Percentiles rank a stretch among this genome's conserved stretches.
These are phyloP conservation scores for Nitzschia inconspicua DNA, from an alignment of 108 stramenopile genomes.

Conservation along the genomic window DNA sequence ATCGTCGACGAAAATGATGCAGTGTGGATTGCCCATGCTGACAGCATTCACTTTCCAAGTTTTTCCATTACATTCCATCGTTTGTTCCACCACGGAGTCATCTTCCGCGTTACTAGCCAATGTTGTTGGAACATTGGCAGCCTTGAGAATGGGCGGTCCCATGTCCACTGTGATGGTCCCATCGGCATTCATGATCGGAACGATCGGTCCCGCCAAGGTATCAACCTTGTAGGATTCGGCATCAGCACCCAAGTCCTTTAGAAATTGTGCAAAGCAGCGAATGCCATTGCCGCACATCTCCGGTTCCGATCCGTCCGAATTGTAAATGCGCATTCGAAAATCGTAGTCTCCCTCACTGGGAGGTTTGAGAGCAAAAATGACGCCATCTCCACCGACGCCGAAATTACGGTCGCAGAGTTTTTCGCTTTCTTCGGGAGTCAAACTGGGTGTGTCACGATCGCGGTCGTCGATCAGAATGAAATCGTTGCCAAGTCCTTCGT, in stretches of 20 bases:
- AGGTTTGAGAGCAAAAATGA: slow-evolving; percentile 94
- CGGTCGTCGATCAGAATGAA: slow-evolving; percentile 96
- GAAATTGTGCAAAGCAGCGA: slow-evolving; percentile 92
- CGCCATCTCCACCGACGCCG: slow-evolving; percentile 95
- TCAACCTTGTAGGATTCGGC: slow-evolving; percentile 81
- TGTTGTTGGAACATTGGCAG: slow-evolving; percentile 85
- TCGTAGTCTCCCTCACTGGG: slow-evolving; percentile 83
- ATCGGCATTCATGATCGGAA: slow-evolving; percentile 92
- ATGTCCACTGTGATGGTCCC: slow-evolving; percentile 94
- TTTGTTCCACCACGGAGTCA: slow-evolving; percentile 83
- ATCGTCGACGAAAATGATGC: slow-evolving; percentile 92
- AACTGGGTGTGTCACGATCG: slow-evolving; percentile 62
- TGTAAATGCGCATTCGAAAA: slow-evolving; percentile 97
- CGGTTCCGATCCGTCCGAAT: slow-evolving; percentile 91
- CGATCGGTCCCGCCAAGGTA: slow-evolving; percentile 91
- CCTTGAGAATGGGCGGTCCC: slow-evolving; percentile 89
- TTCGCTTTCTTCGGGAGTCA: slow-evolving; percentile 84
- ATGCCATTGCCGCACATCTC: slow-evolving; percentile 99
- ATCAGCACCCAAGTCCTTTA: slow-evolving; percentile 87
- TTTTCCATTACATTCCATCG: slow-evolving; percentile 76
- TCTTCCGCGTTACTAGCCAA: slow-evolving; percentile 75
- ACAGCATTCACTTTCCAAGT: slow-evolving; percentile 89
- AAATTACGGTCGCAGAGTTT: slow-evolving; percentile 91
- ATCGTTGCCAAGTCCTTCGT: slow-evolving; percentile 99
- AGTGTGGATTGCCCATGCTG: slow-evolving; percentile 98